phyloP scores from a whole-genome alignment of 169 alveolate genomes.

The Hepatocystis sp. region DNA sequence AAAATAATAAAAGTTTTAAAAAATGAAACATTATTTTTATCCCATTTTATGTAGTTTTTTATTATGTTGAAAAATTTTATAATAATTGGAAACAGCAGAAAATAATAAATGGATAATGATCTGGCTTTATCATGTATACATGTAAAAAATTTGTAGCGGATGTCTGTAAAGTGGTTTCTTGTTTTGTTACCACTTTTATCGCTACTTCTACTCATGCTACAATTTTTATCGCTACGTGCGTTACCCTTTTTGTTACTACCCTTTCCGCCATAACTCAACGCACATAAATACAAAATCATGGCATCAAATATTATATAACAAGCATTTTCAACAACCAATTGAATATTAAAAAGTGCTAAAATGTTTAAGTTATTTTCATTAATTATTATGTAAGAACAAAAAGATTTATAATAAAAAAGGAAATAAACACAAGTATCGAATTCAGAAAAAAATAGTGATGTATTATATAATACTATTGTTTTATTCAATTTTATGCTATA shows the following conservation, averaged over 20 bases:
- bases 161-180: background rate
- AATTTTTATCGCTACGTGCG: no score
- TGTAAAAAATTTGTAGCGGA: constrained; percentile 55
- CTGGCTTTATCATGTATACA: constrained; percentile 70
- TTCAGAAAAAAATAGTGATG: constrained; percentile 51
- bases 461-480: background rate
- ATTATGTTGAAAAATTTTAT: constrained; percentile 30
- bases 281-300: constrained; percentile 50
- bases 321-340: constrained; percentile 22
- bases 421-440: constrained; percentile 43
- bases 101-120: constrained; percentile 47
- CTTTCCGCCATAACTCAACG: constrained; percentile 10
- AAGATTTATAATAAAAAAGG: constrained; percentile 44
- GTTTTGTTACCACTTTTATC: no score
- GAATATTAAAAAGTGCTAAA: constrained; percentile 13
- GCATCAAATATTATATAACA: constrained; percentile 44
- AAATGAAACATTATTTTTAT: constrained; percentile 15
- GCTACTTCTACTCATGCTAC: no score
- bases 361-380: constrained; percentile 23
- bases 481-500: background rate
- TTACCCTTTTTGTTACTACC: background rate
- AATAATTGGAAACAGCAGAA: constrained; percentile 25
- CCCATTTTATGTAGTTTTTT: constrained; percentile 5
- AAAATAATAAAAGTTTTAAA: constrained; percentile 39
- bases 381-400: constrained; percentile 41